Evolutionary conservation across 1,139 yeast genomes (phyloP).

Genomic region (Scheffersomyces segobiensis): DNA sequence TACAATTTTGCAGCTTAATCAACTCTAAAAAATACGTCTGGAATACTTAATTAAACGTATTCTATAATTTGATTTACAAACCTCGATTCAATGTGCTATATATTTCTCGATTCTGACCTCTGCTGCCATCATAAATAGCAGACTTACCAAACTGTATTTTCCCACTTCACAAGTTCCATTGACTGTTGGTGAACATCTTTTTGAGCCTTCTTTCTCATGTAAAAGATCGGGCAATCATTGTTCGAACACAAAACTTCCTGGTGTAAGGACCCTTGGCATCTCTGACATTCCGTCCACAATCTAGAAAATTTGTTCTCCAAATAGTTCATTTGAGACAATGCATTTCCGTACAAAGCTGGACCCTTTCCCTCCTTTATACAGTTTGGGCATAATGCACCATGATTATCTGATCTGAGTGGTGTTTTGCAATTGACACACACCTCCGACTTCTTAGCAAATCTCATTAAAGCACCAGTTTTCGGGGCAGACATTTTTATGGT

Average conservation of each 20-base stretch:
- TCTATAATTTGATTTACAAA: no score
- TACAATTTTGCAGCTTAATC: no score
- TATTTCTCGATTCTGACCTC: no score
- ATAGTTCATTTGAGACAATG: constrained; percentile 75
- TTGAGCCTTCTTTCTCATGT: constrained; percentile 94
- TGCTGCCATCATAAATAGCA: no score
- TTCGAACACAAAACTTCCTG: constrained; percentile 95
- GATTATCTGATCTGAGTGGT: constrained; percentile 64
- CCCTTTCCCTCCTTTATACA: constrained; percentile 63
- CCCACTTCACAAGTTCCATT: constrained; percentile 73
- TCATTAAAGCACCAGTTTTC: constrained; percentile 80
- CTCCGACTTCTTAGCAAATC: constrained; percentile 86
- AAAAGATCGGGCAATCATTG: constrained; percentile 95
- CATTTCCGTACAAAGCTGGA: constrained; percentile 75
- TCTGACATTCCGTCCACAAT: constrained; percentile 97
- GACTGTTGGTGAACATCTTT: constrained; percentile 77
- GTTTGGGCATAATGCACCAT: constrained; percentile 80
- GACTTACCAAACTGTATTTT: constrained; percentile 54
- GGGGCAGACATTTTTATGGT: constrained; percentile 68
- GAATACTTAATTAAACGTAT: no score
- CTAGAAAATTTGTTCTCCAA: constrained; percentile 83
- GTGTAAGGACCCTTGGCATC: constrained; percentile 94
- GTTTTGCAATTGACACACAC: constrained; percentile 86
- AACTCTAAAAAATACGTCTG: no score
- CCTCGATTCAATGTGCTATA: not conserved